Percentiles rank a stretch among this genome's conserved stretches.
These are phyloP conservation scores for Phylloboletellus chloephorus DNA, from an alignment of 1,284 basidiomycete genomes.

Conservation along the genomic window DNA sequence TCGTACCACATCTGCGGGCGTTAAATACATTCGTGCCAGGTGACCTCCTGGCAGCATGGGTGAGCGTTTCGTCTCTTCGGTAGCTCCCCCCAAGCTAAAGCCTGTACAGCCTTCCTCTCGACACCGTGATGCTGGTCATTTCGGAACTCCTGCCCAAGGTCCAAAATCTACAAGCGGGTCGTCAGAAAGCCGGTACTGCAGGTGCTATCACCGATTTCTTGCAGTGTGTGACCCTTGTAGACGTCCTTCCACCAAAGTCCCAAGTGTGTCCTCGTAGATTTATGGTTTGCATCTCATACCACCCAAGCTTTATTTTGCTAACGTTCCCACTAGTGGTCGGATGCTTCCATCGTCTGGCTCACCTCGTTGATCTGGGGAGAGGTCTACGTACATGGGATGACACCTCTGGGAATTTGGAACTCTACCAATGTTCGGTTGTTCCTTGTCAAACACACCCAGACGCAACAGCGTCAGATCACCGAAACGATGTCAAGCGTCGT, in stretches of 20 bases:
- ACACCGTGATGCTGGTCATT: conserved; percentile 76
- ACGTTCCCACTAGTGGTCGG: conserved; percentile 64
- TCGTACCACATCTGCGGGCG: neutral
- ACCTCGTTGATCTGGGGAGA: conserved; percentile 91
- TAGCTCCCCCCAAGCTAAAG: conserved; percentile 7
- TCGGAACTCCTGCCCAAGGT: conserved; percentile 84
- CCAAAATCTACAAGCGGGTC: conserved; percentile 70
- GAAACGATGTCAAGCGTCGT: conserved; percentile 74
- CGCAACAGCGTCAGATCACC: conserved; percentile 63
- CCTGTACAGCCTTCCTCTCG: conserved; percentile 67
- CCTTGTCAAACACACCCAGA: conserved; percentile 78
- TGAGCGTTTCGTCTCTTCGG: conserved; percentile 30
- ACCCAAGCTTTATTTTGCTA: conserved; percentile 2
- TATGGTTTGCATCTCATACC: conserved; percentile 43
- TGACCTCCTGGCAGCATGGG: conserved; percentile 86
- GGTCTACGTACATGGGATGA: conserved; percentile 84
- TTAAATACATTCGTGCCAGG: conserved; percentile 35
- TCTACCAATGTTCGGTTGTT: conserved; percentile 83
- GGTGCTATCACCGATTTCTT: conserved; percentile 68
- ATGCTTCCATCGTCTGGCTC: conserved; percentile 84
- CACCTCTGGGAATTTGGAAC: conserved; percentile 81
- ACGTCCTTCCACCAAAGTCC: conserved; percentile 68
- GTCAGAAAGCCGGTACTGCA: conserved; percentile 57
- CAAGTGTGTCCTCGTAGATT: conserved; percentile 68
- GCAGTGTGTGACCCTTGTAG: conserved; percentile 53